Evolutionary conservation across 2,329 filamentous ascomycete genomes (phyloP), one percentile per base, ranked within the genome.

Genomic region (Polychaeton citri): DNA sequence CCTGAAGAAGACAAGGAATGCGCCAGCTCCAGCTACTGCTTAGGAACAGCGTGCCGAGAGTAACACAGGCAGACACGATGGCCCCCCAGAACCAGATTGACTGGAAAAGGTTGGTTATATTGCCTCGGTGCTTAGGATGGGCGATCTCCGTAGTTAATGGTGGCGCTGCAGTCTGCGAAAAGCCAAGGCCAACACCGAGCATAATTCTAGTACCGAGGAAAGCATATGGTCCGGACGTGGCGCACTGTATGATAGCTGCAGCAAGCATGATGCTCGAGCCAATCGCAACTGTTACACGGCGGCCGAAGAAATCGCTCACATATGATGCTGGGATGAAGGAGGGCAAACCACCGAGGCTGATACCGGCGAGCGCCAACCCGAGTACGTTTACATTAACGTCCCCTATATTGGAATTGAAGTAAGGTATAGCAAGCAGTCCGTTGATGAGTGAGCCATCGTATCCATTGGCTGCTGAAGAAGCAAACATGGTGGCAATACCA

Each of bases 381-480:
- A 54, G 42, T 32, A 53, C 39, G 19, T 30, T 48, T 3, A 48
- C 44, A 16, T 45, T 50, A 9, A 43, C 37, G n/a, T 48, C 44
- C 13, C 43, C 43, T n/a, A 54, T 43, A 33, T 49, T 47, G n/a
- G 41, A n/a, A 30, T 52, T 42, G 35, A 41, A 44, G 36, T 41
- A 39, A 5, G 40, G 38, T n/a, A 52, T 42, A 2, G 47, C 44
- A 21, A 49, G 45, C 7, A 54, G 42, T n/a, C 47, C 49, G 33
- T 50, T 48, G 45, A 54, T 52, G 20, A 55, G 32, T 16, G 42
- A 35, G 12, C 48, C 50, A 26, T 54, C 52, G 34, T 48, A 55
- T 1, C 52, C 51, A 33, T 51, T 53, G 21, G 50, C 45, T 2
- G 49, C 43, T 7, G 43, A 43, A 10, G 44, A 45, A 8, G 42